These are phyloP conservation scores for Fragosphaeria purpurea DNA, from an alignment of 2,329 filamentous ascomycete species.

Conservation along the genomic window DNA sequence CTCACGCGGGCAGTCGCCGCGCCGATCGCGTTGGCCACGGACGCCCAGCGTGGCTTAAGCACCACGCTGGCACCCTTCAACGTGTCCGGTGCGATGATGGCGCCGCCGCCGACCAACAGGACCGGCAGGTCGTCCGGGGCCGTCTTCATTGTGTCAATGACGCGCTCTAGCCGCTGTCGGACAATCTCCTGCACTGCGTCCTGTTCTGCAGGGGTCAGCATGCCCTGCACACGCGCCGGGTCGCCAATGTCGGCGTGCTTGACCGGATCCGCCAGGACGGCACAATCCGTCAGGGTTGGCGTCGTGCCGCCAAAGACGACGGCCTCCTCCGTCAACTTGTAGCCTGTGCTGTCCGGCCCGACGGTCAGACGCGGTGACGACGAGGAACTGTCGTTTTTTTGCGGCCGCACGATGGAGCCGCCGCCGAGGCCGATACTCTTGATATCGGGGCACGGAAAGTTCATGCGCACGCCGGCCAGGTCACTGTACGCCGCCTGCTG, in stretches of 20 bases:
- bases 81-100: conserved; percentile 45
- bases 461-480: conserved; percentile 52
- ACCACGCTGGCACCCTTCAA: conserved; percentile 46
- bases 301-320: conserved; percentile 46
- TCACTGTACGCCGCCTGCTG: conserved; percentile 54
- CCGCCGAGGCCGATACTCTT: conserved; percentile 51
- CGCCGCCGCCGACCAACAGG: conserved; percentile 53
- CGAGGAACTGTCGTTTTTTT: conserved; percentile 30
- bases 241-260: conserved; percentile 31
- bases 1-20: conserved; percentile 53
- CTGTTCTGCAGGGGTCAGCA: conserved; percentile 24
- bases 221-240: conserved; percentile 22
- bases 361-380: conserved; percentile 5
- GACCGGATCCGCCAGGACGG: conserved; percentile 23
- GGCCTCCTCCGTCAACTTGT: conserved; percentile 40
- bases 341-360: conserved; percentile 19
- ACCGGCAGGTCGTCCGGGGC: conserved; percentile 50
- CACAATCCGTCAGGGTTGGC: conserved; percentile 49
- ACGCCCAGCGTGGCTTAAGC: conserved; percentile 45
- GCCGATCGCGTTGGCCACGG: conserved; percentile 55
- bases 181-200: conserved; percentile 27
- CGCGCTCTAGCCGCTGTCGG: conserved; percentile 41
- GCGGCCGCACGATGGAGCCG: conserved; percentile 42
- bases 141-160: conserved; percentile 54
- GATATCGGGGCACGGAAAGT: conserved; percentile 47